phyloP scores from a whole-genome alignment of 2,329 filamentous ascomycete genomes.

The Lasiodiplodia sp. region DNA sequence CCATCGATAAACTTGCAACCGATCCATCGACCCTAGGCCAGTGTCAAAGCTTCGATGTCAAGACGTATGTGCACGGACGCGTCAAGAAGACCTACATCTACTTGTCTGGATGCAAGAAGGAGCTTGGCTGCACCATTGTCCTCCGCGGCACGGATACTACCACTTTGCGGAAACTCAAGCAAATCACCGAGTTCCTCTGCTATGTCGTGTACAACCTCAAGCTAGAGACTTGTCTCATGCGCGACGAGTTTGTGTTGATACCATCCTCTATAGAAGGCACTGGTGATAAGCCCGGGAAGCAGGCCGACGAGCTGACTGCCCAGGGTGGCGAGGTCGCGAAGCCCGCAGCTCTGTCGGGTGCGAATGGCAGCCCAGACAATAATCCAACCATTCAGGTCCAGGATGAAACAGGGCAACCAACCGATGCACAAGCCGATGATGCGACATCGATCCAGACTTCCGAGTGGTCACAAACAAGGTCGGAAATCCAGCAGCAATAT shows the following conservation, averaged over 20 bases:
- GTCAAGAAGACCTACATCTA: conserved; percentile 96
- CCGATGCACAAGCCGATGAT: neutral
- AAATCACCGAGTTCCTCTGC: conserved; percentile 97
- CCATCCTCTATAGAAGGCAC: conserved; percentile 64
- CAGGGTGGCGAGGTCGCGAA: conserved; percentile 13
- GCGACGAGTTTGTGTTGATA: conserved; percentile 88
- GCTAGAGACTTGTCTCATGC: conserved; percentile 90
- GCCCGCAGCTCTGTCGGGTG: conserved; percentile 1
- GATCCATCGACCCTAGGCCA: conserved; percentile 77
- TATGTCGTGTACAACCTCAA: conserved; percentile 99
- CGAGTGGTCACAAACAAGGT: neutral
- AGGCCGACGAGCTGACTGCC: conserved; percentile 3
- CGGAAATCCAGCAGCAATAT: neutral
- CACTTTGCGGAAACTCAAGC: conserved; percentile 80
- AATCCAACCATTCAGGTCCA: conserved; percentile 11
- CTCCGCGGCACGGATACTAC: conserved; percentile 80
- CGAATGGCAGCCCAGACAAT: neutral
- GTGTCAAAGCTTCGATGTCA: conserved; percentile 90
- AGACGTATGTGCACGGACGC: conserved; percentile 87
- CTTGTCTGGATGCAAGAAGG: conserved; percentile 85
- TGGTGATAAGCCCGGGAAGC: neutral
- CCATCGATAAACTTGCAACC: conserved; percentile 88
- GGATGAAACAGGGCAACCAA: neutral
- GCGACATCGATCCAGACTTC: neutral
- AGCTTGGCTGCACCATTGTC: conserved; percentile 93